These are phyloP conservation scores for Spinacia oleracea DNA, from an alignment of 179 eudicot genomes.

Conservation along the genomic window DNA sequence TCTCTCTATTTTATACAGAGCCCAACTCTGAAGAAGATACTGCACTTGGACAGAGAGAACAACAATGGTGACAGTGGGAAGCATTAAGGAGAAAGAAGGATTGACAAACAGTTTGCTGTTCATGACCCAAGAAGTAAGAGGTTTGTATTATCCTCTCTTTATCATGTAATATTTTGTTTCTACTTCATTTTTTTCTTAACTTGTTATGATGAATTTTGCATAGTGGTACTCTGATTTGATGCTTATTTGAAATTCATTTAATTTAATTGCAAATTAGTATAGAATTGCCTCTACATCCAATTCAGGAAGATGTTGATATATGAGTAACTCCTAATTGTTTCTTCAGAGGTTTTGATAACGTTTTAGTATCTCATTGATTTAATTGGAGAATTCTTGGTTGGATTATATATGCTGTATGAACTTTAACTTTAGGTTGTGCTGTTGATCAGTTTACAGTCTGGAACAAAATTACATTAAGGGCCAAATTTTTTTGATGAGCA, in stretches of 20 bases:
- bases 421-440: neutral
- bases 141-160: slow-evolving; percentile 9
- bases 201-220: neutral
- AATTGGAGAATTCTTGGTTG: neutral
- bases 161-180: neutral
- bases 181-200: too few species aligned
- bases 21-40: too few species aligned
- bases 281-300: neutral
- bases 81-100: slow-evolving; percentile 32
- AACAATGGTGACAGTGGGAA: slow-evolving; percentile 37
- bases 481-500: too few species aligned
- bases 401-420: neutral
- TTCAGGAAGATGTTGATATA: too few species aligned
- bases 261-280: neutral
- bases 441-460: neutral
- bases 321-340: neutral
- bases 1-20: too few species aligned
- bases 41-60: too few species aligned
- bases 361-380: neutral
- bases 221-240: neutral
- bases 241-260: neutral
- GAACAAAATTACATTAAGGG: neutral
- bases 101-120: slow-evolving; percentile 40
- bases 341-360: neutral
- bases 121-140: slow-evolving; percentile 37